A percentile compares a stretch with the other conserved stretches of the same genome.
Evolutionary conservation across 2,329 filamentous ascomycete species (phyloP).

Genomic region (Esteya vermicola): DNA sequence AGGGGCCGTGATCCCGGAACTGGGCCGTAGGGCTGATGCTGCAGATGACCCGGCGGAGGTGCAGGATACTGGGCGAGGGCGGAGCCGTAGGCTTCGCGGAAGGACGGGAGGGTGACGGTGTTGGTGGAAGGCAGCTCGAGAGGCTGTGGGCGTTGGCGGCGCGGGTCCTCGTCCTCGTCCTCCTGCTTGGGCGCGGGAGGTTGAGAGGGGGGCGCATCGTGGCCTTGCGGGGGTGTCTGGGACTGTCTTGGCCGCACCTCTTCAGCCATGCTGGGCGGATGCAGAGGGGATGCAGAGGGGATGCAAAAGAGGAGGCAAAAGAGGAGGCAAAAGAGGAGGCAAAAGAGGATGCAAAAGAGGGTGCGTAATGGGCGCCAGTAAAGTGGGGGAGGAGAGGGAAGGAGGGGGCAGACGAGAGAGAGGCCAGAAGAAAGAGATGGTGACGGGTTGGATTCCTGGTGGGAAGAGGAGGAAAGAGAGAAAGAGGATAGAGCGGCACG

Average conservation of each 20-base stretch:
- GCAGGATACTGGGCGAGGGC: constrained; percentile 4
- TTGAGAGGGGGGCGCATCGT: constrained; percentile 1
- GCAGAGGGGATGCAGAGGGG: too few relatives aligned
- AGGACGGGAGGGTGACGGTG: constrained; percentile 9
- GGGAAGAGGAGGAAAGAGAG: neutral
- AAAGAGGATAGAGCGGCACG: neutral
- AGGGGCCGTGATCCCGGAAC: neutral
- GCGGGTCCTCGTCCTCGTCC: constrained; percentile 9
- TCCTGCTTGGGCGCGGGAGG: constrained; percentile 3
- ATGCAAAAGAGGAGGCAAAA: too few relatives aligned
- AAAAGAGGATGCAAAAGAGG: too few relatives aligned
- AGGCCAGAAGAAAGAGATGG: neutral
- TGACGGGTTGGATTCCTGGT: too few relatives aligned
- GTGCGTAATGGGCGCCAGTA: constrained; percentile 10
- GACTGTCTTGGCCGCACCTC: constrained; percentile 8
- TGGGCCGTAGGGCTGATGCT: constrained; percentile 1
- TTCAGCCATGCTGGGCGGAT: constrained; percentile 10
- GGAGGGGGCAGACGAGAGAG: neutral
- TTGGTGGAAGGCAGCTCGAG: constrained; percentile 2
- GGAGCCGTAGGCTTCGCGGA: constrained; percentile 9
- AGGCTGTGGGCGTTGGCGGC: constrained; percentile 5
- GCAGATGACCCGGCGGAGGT: neutral
- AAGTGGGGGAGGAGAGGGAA: constrained; percentile 1
- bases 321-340: too few relatives aligned
- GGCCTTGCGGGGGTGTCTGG: constrained; percentile 6